A percentile compares a stretch with the other conserved stretches of the same genome.
These are phyloP conservation scores for Protea cynaroides DNA, from an alignment of 164 flowering plant genomes.

Conservation along the genomic window DNA sequence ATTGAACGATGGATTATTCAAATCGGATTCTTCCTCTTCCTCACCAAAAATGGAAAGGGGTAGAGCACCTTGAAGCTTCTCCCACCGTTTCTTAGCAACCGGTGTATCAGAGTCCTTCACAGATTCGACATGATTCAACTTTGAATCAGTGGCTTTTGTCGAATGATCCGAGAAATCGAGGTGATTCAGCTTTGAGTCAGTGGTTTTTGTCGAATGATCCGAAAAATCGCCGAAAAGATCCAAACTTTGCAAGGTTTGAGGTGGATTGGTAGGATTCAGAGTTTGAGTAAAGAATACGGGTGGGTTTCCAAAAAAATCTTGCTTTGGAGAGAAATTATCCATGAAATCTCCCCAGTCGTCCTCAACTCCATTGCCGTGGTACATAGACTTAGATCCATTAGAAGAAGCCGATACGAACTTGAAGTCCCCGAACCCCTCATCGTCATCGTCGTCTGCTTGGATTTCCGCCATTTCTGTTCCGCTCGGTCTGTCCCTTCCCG, in stretches of 20 bases:
- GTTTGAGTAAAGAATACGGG: slow-evolving; percentile 6
- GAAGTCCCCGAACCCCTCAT: slow-evolving; percentile 71
- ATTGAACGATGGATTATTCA: slow-evolving; percentile 5
- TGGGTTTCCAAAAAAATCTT: slow-evolving; percentile 10
- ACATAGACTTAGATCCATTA: slow-evolving; percentile 1
- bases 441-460: slow-evolving; percentile 44
- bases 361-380: slow-evolving; percentile 11
- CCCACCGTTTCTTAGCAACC: slow-evolving; percentile 23
- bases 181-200: slow-evolving; percentile 3
- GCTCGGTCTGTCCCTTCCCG: neutral
- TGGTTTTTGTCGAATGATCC: neutral
- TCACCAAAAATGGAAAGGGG: slow-evolving; percentile 76
- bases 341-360: slow-evolving; percentile 83
- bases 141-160: neutral
- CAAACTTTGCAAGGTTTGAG: slow-evolving; percentile 5
- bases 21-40: slow-evolving; percentile 29
- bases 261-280: neutral
- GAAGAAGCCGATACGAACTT: slow-evolving; percentile 33
- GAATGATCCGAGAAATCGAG: slow-evolving; percentile 12
- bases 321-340: slow-evolving; percentile 14
- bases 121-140: neutral
- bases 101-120: slow-evolving; percentile 7
- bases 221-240: slow-evolving; percentile 21
- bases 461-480: slow-evolving; percentile 38
- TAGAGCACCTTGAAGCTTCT: slow-evolving; percentile 51